phyloP scores from a whole-genome alignment of 2,329 filamentous ascomycete species.

The Pyrenochaeta sp. region DNA sequence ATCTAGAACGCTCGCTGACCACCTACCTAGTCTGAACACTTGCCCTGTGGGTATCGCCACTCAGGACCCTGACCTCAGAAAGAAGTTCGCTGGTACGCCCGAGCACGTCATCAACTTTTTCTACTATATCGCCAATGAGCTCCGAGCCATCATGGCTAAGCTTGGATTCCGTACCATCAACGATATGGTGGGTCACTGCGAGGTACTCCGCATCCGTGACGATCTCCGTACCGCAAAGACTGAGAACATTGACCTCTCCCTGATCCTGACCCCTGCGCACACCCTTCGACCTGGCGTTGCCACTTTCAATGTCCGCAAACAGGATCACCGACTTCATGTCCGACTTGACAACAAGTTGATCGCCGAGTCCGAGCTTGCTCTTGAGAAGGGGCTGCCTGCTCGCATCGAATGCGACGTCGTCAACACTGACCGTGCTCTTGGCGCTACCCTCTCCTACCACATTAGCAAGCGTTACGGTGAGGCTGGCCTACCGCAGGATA shows the following conservation, averaged over 20 bases:
- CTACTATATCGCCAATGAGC: conserved; percentile 96
- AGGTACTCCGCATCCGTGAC: conserved; percentile 84
- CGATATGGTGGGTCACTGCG: conserved; percentile 95
- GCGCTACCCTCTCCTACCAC: conserved; percentile 93
- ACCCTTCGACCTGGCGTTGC: conserved; percentile 92
- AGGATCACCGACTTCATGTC: conserved; percentile 92
- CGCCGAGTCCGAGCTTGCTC: conserved; percentile 89
- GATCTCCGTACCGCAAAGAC: conserved; percentile 90
- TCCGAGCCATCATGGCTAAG: conserved; percentile 95
- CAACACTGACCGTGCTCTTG: conserved; percentile 94
- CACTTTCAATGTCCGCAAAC: conserved; percentile 97
- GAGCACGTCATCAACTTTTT: conserved; percentile 99
- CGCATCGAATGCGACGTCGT: conserved; percentile 95
- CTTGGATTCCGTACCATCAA: conserved; percentile 95
- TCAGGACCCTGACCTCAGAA: conserved; percentile 90
- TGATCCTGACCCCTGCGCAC: conserved; percentile 95
- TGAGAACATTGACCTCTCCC: conserved; percentile 88
- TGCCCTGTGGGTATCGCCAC: conserved; percentile 95
- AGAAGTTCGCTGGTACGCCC: conserved; percentile 92
- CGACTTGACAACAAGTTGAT: conserved; percentile 97
- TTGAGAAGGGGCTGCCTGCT: conserved; percentile 92
- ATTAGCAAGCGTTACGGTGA: conserved; percentile 93
- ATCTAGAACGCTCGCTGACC: neutral
- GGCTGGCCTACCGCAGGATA: conserved; percentile 87
- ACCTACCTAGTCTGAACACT: conserved; percentile 64